Percentiles rank a stretch among this genome's conserved stretches.
Evolutionary conservation across 1,139 yeast species (phyloP).

Genomic region (Suhomyces wounanorum): DNA sequence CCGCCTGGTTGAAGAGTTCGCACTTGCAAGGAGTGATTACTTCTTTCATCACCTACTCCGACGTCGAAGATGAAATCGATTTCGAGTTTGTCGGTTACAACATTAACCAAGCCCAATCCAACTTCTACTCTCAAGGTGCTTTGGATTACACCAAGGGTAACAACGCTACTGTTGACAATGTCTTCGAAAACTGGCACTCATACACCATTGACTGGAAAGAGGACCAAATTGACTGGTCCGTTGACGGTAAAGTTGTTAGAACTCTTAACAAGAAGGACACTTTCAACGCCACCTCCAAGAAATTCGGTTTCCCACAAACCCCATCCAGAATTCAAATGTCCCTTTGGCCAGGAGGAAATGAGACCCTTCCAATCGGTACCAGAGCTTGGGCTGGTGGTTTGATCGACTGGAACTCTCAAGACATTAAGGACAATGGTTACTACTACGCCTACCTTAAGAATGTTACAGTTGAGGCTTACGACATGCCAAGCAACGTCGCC

Average conservation of each 20-base stretch:
- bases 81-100: conserved; percentile 81
- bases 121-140: conserved; percentile 75
- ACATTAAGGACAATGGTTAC: conserved; percentile 74
- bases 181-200: conserved; percentile 71
- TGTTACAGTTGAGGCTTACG: conserved; percentile 66
- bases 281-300: conserved; percentile 60
- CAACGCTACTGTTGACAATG: conserved; percentile 48
- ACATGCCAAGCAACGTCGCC: conserved; percentile 54
- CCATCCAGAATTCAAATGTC: conserved; percentile 86
- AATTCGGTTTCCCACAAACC: conserved; percentile 81
- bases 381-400: conserved; percentile 93
- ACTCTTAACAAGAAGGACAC: conserved; percentile 67
- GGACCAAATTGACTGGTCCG: conserved; percentile 68
- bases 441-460: conserved; percentile 66
- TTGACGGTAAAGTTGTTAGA: conserved; percentile 73
- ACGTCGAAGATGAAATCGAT: conserved; percentile 89
- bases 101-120: conserved; percentile 66
- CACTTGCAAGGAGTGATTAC: conserved; percentile 80
- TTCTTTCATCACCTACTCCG: conserved; percentile 82
- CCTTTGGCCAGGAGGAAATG: conserved; percentile 90
- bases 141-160: conserved; percentile 65
- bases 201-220: conserved; percentile 85
- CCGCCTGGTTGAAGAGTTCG: conserved; percentile 70
- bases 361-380: conserved; percentile 69
- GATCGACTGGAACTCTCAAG: conserved; percentile 79